These are phyloP conservation scores for Astrothelium subdiscretum DNA, from an alignment of 495 filamentous ascomycete species.

Conservation along the genomic window DNA sequence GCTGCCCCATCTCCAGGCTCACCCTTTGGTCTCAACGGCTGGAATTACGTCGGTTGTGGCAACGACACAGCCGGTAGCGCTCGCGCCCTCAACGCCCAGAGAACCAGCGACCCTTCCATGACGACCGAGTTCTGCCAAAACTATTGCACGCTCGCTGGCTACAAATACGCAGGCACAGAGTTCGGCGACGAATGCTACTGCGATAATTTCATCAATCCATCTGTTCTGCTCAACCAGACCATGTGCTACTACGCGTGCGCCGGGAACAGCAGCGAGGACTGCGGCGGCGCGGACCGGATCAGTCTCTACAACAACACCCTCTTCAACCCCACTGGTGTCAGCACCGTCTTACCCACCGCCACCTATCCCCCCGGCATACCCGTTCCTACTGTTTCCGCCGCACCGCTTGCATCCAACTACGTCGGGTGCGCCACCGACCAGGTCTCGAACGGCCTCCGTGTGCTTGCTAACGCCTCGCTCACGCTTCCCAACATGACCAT, in stretches of 20 bases:
- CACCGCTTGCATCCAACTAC: slow-evolving; percentile 11
- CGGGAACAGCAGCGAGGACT: slow-evolving; percentile 6
- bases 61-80: slow-evolving; percentile 12
- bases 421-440: slow-evolving; percentile 16
- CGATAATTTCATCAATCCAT: slow-evolving; percentile 17
- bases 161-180: slow-evolving; percentile 10
- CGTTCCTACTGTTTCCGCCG: slow-evolving; percentile 8
- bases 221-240: slow-evolving; percentile 1
- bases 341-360: slow-evolving; percentile 6
- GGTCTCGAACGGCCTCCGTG: background rate
- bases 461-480: background rate
- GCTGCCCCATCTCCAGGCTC: slow-evolving; percentile 8
- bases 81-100: slow-evolving; percentile 7
- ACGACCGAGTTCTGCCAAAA: slow-evolving; percentile 16
- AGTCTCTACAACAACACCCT: slow-evolving; percentile 16
- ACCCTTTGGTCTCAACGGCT: slow-evolving; percentile 8
- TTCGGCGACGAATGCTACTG: slow-evolving; percentile 20
- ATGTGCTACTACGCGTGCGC: slow-evolving; percentile 10
- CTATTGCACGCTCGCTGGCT: slow-evolving; percentile 6
- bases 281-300: slow-evolving; percentile 12
- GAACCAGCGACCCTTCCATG: slow-evolving; percentile 12
- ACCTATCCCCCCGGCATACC: background rate
- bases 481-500: slow-evolving; percentile 12
- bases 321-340: slow-evolving; percentile 7
- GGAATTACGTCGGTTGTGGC: slow-evolving; percentile 16